These are phyloP conservation scores for Anastatica hierochuntica DNA, from an alignment of 345 rosid genomes.

Conservation along the genomic window DNA sequence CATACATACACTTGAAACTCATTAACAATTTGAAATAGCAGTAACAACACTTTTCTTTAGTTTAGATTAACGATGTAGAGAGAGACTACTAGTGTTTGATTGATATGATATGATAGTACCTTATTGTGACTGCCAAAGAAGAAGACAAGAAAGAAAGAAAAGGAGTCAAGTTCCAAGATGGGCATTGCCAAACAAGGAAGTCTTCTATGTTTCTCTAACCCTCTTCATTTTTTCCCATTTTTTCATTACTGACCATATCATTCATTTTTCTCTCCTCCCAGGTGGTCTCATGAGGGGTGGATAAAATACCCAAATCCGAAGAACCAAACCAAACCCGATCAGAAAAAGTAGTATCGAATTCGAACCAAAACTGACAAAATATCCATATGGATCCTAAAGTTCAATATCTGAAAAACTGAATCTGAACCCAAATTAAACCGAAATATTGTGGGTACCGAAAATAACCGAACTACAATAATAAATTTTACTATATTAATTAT, in stretches of 20 bases:
- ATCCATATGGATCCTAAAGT: too few relatives aligned
- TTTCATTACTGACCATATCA: slow-evolving; percentile 20
- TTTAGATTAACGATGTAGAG: neutral
- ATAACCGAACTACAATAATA: too few relatives aligned
- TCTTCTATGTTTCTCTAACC: slow-evolving; percentile 16
- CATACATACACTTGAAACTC: slow-evolving; percentile 9
- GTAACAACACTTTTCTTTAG: neutral
- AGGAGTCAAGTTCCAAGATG: slow-evolving; percentile 20
- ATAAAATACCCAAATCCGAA: too few relatives aligned
- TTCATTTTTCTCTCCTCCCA: too few relatives aligned
- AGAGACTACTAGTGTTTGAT: neutral
- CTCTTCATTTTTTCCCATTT: slow-evolving; percentile 13
- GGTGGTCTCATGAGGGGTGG: too few relatives aligned
- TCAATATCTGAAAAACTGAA: too few relatives aligned
- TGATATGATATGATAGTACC: slow-evolving; percentile 8
- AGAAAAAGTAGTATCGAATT: too few relatives aligned
- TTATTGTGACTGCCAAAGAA: slow-evolving; percentile 13
- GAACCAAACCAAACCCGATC: too few relatives aligned
- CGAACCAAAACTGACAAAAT: too few relatives aligned
- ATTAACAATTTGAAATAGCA: neutral
- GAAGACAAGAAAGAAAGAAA: neutral
- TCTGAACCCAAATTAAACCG: too few relatives aligned
- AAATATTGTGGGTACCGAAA: too few relatives aligned
- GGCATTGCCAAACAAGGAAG: slow-evolving; percentile 12
- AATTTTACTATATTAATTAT: too few relatives aligned